Evolutionary conservation across 139 green algal genomes (phyloP), one percentile per base, ranked within the genome.

Genomic region (Chlamydomonas sphaeroides): DNA sequence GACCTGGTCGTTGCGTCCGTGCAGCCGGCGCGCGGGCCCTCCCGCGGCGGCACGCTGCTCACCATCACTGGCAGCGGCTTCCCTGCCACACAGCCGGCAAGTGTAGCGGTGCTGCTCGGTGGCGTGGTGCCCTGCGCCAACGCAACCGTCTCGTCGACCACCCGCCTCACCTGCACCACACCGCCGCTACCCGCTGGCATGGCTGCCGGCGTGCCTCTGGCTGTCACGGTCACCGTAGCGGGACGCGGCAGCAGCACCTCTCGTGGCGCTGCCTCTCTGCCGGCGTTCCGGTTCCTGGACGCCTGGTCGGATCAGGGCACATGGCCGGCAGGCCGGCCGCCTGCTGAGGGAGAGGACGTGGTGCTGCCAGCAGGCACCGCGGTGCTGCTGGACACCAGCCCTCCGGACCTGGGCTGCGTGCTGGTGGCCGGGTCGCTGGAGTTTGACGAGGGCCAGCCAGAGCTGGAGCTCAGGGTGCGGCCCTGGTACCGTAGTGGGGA

Each of bases 301-400:
- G 85, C 92, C 59, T 96, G 93, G 93, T 89, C 68, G 41, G 56
- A 73, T 17, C 42, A 42, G 20, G 91, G 72, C 42, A 95, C 93
- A 0, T 96, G 93, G 93, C 91, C 87, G n/a, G 88, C 87, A 39
- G 41, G 63, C 21, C 59, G 41, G 21, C 92, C 89, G 2, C 93
- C 93, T 7, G 48, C 66, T 30, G 84, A 88, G 59, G 88, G 82
- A 2, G 86, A 91, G 48, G 65, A 35, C 0, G 90, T 89, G 1
- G 33, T 88, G 30, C 87, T 94, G 32, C 89, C 86, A 3, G 61
- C 85, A 25, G 66, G 68, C 41, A 72, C 70, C 45, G 86, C 82
- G 35, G 77, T 95, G 0, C 72, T 96, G 77, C 78, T 95, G 66
- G 92, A 96, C 80, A 78, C 93, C 0, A 84, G 61, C 66, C 69